Evolutionary conservation across 768 basidiomycete species (phyloP).

Genomic region (Lactarius tabidus): DNA sequence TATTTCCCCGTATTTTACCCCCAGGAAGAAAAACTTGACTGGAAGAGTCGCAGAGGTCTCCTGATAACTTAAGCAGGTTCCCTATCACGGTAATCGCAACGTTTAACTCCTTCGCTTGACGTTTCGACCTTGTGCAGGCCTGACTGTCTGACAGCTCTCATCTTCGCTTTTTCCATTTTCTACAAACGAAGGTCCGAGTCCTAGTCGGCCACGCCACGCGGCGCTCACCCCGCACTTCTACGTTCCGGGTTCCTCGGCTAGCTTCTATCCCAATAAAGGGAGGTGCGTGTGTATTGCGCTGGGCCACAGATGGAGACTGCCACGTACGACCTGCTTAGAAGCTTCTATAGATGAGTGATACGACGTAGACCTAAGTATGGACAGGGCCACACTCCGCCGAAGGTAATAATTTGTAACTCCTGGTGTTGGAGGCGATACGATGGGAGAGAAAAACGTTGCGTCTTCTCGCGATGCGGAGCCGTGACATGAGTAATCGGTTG

Average conservation of each 20-base stretch:
- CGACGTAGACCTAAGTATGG: background rate
- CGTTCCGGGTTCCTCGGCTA: background rate
- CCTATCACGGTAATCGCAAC: background rate
- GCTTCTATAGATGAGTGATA: background rate
- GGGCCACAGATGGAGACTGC: background rate
- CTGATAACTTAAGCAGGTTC: constrained; percentile 3
- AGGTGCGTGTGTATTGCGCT: background rate
- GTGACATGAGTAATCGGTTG: background rate
- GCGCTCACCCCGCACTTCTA: background rate
- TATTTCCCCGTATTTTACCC: background rate
- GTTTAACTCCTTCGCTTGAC: background rate
- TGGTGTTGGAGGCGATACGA: background rate
- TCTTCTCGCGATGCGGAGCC: constrained; percentile 6
- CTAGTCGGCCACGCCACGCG: background rate
- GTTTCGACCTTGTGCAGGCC: background rate
- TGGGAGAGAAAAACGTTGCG: background rate
- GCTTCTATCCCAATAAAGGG: background rate
- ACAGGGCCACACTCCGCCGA: background rate
- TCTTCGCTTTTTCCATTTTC: background rate
- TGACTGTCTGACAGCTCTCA: background rate
- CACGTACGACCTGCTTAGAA: background rate
- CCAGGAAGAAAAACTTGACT: background rate
- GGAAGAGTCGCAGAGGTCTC: background rate
- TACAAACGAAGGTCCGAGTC: background rate
- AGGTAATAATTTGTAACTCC: background rate